phyloP scores from a whole-genome alignment of 192 early-diverging fungal genomes.

The Backusella tarrabulga region DNA sequence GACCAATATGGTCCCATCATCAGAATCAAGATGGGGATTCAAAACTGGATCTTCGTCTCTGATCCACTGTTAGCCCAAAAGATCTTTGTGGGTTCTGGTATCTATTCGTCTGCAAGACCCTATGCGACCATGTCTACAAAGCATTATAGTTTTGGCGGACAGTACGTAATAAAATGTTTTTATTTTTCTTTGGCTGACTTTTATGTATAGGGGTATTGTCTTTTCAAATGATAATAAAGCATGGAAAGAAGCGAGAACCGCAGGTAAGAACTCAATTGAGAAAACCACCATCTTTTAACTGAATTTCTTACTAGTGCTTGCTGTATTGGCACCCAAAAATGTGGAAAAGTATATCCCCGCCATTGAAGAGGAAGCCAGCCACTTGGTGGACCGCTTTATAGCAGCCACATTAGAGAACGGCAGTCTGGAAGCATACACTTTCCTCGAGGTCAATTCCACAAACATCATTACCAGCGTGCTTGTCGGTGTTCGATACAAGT shows the following conservation, averaged over 20 bases:
- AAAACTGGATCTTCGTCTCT: constrained; percentile 12
- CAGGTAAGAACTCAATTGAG: not conserved
- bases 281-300: too few species aligned
- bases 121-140: not conserved
- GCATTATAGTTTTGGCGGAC: not conserved
- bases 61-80: constrained; percentile 7
- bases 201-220: not conserved
- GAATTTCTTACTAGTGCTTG: not conserved
- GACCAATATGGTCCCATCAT: constrained; percentile 10
- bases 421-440: not conserved
- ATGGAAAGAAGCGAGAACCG: constrained; percentile 1
- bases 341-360: not conserved
- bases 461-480: not conserved
- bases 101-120: not conserved
- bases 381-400: not conserved
- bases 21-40: constrained; percentile 10
- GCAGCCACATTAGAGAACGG: not conserved
- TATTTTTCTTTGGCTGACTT: not conserved
- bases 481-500: not conserved
- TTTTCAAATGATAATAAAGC: not conserved
- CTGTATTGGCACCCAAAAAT: constrained; percentile 2
- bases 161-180: not conserved
- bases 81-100: constrained; percentile 4
- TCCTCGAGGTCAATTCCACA: not conserved
- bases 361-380: not conserved